These are phyloP conservation scores for Aspergillaceae sp. DNA, from an alignment of 2,329 filamentous ascomycete species.

Conservation along the genomic window DNA sequence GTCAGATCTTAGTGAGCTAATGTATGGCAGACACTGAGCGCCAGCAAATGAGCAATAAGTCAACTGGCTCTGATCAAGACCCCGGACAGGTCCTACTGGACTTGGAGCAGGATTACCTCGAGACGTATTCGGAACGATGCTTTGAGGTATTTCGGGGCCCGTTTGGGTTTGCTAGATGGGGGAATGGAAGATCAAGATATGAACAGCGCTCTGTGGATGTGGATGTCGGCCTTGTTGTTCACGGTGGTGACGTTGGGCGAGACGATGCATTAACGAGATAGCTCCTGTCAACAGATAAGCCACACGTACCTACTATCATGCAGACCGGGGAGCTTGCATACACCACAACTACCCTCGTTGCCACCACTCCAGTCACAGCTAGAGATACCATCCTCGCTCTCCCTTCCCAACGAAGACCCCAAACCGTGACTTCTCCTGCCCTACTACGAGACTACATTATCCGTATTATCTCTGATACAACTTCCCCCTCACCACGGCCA, in stretches of 20 bases:
- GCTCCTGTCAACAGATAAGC: background rate
- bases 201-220: background rate
- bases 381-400: background rate
- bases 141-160: conserved; percentile 8
- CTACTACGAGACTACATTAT: conserved; percentile 10
- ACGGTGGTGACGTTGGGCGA: background rate
- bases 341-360: background rate
- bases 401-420: background rate
- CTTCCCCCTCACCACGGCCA: conserved; percentile 4
- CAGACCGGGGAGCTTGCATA: too few relatives aligned
- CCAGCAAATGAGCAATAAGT: conserved; percentile 7
- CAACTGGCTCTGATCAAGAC: conserved; percentile 1
- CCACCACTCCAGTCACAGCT: background rate
- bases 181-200: background rate
- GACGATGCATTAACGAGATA: background rate
- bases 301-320: background rate
- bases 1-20: background rate
- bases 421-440: conserved; percentile 11
- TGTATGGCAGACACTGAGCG: conserved; percentile 6
- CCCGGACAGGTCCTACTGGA: conserved; percentile 6
- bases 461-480: conserved; percentile 5
- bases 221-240: background rate
- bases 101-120: conserved; percentile 5
- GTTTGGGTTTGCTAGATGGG: conserved; percentile 8
- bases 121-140: background rate